These are phyloP conservation scores for Dendrobium catenatum DNA, from an alignment of 106 monocot species.

Conservation along the genomic window DNA sequence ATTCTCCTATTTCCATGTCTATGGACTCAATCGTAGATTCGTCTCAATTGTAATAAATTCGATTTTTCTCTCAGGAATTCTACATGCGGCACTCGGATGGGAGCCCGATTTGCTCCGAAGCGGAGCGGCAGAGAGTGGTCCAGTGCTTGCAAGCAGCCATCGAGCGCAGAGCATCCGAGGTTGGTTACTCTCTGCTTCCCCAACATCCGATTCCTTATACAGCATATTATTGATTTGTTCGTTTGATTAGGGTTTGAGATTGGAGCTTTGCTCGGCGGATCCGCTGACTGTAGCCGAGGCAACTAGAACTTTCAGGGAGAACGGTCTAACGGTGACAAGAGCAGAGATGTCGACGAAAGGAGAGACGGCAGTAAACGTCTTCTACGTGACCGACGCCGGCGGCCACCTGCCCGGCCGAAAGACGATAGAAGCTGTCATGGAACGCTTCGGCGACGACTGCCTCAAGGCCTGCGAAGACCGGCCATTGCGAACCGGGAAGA, in stretches of 20 bases:
- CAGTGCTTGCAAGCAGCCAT: slow-evolving; percentile 35
- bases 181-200: slow-evolving; percentile 9
- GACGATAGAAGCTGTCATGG: slow-evolving; percentile 28
- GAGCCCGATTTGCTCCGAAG: slow-evolving; percentile 31
- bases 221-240: neutral
- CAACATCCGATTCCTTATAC: neutral
- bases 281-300: slow-evolving; percentile 34
- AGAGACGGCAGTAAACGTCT: slow-evolving; percentile 35
- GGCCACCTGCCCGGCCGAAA: slow-evolving; percentile 23
- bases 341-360: slow-evolving; percentile 57
- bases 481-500: neutral
- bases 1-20: neutral
- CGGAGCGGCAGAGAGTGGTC: slow-evolving; percentile 30
- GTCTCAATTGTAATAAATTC: neutral
- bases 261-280: slow-evolving; percentile 38
- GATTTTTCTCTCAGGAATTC: slow-evolving; percentile 30
- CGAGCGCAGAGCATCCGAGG: slow-evolving; percentile 33
- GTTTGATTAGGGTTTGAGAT: slow-evolving; percentile 24
- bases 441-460: slow-evolving; percentile 20
- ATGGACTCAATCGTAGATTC: no score
- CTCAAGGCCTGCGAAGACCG: slow-evolving; percentile 28
- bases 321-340: slow-evolving; percentile 39
- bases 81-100: slow-evolving; percentile 32
- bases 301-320: slow-evolving; percentile 54
- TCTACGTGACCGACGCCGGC: slow-evolving; percentile 47